Conservation (phyloP, 805 yeast genomes). For the Saturnispora kantuleensis region DNA sequence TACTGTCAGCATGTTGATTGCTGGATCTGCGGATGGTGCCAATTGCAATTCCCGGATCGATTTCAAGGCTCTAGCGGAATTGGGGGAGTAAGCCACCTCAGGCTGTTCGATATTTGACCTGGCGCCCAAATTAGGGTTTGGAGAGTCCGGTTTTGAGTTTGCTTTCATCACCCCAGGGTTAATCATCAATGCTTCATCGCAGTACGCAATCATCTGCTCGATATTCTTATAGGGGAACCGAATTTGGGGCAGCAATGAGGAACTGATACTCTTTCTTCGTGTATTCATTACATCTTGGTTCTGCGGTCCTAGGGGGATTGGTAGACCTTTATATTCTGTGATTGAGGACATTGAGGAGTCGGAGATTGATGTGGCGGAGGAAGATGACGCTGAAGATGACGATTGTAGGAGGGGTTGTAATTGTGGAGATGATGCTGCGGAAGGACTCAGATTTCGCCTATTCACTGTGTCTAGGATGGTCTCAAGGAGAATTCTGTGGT, state of each 20-base stretch:
- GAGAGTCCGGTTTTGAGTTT: conserved; percentile 6
- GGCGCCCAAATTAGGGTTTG: not conserved
- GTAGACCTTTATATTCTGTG: conserved; percentile 49
- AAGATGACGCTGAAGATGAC: conserved; percentile 10
- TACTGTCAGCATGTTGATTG: conserved; percentile 47
- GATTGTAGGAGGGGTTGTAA: conserved; percentile 10
- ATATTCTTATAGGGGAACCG: conserved; percentile 57
- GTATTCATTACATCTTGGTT: conserved; percentile 11
- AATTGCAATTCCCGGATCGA: conserved; percentile 29
- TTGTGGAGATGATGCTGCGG: not conserved
- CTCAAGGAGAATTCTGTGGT: conserved; percentile 49
- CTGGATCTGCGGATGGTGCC: conserved; percentile 54
- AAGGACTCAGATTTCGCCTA: conserved; percentile 5
- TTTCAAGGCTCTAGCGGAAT: conserved; percentile 46
- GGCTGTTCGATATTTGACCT: conserved; percentile 17
- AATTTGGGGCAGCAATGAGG: conserved; percentile 28
- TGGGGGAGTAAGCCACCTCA: conserved; percentile 43
- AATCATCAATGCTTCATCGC: conserved; percentile 65
- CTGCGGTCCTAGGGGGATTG: conserved; percentile 28
- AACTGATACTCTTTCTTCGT: conserved; percentile 33
- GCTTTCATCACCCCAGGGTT: conserved; percentile 55
- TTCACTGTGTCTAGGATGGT: conserved; percentile 33
- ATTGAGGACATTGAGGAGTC: conserved; percentile 13
- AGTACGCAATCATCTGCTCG: conserved; percentile 47
- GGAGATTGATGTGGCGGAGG: conserved; percentile 16